phyloP scores from a whole-genome alignment of 805 yeast species.

The Yarrowia yakushimensis region DNA sequence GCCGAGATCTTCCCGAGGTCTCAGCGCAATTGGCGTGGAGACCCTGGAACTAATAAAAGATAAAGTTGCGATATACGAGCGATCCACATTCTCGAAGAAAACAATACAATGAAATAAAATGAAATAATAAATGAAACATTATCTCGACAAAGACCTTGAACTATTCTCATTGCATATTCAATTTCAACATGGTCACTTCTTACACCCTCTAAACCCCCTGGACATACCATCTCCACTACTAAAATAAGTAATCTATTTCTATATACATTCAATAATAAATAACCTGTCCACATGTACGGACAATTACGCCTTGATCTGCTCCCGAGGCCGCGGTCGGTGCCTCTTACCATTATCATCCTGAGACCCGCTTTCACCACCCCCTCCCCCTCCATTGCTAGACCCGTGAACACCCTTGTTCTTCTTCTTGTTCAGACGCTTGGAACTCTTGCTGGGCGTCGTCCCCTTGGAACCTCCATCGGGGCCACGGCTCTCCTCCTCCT shows the following conservation, averaged over 20 bases:
- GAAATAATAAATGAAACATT: too few species aligned
- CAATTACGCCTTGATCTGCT: neutral
- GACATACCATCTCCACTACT: too few species aligned
- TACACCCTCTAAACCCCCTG: too few species aligned
- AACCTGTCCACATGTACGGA: neutral
- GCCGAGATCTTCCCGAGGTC: neutral
- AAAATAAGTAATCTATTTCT: constrained; percentile 1
- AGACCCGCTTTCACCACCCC: neutral
- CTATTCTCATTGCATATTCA: too few species aligned
- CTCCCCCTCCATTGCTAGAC: neutral
- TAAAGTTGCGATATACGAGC: too few species aligned
- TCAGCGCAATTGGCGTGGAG: too few species aligned
- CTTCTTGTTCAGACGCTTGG: neutral
- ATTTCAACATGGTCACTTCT: too few species aligned
- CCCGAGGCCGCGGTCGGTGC: neutral
- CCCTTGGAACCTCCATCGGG: neutral
- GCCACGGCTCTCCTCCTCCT: neutral
- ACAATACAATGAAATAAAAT: too few species aligned
- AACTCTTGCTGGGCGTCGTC: neutral
- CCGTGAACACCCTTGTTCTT: neutral
- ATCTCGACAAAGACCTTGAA: too few species aligned
- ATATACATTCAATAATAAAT: constrained; percentile 6
- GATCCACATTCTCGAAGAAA: too few species aligned
- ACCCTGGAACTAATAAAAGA: too few species aligned
- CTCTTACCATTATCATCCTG: neutral